phyloP scores from a whole-genome alignment of 106 monocot genomes.

The Apostasia ramifera region DNA sequence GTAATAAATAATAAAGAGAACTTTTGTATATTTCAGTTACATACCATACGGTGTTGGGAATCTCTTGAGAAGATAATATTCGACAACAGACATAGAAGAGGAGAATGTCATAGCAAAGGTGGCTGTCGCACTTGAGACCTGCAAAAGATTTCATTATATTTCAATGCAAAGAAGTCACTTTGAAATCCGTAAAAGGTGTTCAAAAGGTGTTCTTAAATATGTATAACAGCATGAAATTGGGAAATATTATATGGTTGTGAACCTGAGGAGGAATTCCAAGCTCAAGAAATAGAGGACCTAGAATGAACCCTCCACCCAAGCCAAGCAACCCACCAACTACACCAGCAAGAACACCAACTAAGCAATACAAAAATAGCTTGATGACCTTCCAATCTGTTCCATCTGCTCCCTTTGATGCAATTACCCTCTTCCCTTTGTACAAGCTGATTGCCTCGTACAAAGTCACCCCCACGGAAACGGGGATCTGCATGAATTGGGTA shows the following conservation, averaged over 20 bases:
- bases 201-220: too few species aligned
- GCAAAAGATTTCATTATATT: conserved; percentile 8
- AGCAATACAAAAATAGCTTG: conserved; percentile 33
- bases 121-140: conserved; percentile 62
- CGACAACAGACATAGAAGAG: conserved; percentile 65
- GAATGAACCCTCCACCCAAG: conserved; percentile 56
- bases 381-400: conserved; percentile 23
- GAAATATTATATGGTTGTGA: too few species aligned
- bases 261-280: conserved; percentile 69
- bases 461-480: conserved; percentile 43
- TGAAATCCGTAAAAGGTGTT: too few species aligned
- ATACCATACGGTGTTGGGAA: conserved; percentile 56
- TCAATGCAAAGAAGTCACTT: too few species aligned
- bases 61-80: conserved; percentile 54
- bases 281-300: conserved; percentile 60
- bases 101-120: conserved; percentile 64
- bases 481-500: conserved; percentile 21
- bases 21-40: background rate
- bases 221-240: too few species aligned
- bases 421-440: conserved; percentile 46
- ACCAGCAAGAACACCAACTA: conserved; percentile 38
- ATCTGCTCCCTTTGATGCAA: conserved; percentile 40
- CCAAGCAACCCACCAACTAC: conserved; percentile 55
- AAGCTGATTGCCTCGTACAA: conserved; percentile 32
- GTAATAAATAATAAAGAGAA: background rate